Conservation (phyloP, 2,329 filamentous ascomycete species). For the Penicillium freii region DNA sequence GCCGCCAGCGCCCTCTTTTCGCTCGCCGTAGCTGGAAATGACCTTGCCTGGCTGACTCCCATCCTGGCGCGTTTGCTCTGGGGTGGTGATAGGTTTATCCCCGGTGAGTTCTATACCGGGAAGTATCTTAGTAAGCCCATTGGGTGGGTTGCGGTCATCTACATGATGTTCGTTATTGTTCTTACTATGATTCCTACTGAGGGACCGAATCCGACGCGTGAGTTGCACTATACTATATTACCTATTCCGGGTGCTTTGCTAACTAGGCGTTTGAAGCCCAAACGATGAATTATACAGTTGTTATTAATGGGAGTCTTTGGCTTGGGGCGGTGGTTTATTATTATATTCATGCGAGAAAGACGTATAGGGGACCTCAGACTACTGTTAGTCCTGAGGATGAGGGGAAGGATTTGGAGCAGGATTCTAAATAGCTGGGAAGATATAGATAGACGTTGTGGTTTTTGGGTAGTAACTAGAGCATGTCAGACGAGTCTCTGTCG, state of each 20-base stretch:
- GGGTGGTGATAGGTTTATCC: conserved; percentile 57
- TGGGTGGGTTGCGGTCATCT: conserved; percentile 54
- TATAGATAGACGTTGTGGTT: not conserved
- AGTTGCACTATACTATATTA: conserved; percentile 14
- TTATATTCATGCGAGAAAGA: conserved; percentile 56
- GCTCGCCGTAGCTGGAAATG: conserved; percentile 54
- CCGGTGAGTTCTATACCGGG: conserved; percentile 60
- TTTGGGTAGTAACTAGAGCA: not conserved
- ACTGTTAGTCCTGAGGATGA: conserved; percentile 46
- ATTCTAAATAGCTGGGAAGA: not conserved
- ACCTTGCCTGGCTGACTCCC: conserved; percentile 58
- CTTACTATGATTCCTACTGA: conserved; percentile 58
- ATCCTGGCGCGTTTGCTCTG: conserved; percentile 58
- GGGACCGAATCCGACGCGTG: conserved; percentile 53
- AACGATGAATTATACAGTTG: conserved; percentile 62
- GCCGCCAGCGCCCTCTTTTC: conserved; percentile 58
- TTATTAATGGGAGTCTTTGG: conserved; percentile 60
- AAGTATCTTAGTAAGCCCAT: conserved; percentile 50
- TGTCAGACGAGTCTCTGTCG: not conserved
- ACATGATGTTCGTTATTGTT: conserved; percentile 55
- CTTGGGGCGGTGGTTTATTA: conserved; percentile 56
- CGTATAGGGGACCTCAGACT: conserved; percentile 60
- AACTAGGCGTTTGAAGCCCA: conserved; percentile 29
- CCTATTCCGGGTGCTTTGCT: not conserved
- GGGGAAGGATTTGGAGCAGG: conserved; percentile 9